Conservation (phyloP, 2,329 filamentous ascomycete species). For the Nothophoma quercina region DNA sequence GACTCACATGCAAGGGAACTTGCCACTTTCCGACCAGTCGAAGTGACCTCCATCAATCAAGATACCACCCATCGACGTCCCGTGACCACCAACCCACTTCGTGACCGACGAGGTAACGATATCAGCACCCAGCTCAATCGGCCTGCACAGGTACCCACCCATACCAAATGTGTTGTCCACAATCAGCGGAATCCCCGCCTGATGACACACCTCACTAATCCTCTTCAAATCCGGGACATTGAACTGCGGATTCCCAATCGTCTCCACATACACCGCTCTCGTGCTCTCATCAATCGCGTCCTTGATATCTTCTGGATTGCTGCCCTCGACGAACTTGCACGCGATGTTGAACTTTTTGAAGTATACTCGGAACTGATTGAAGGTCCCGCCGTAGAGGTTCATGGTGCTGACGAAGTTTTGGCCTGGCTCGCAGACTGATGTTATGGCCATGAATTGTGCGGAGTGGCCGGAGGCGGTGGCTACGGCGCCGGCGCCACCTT, state of each 20-base stretch:
- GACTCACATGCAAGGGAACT: slow-evolving; percentile 30
- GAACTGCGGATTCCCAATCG: slow-evolving; percentile 35
- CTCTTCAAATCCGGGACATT: slow-evolving; percentile 32
- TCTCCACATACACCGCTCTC: slow-evolving; percentile 30
- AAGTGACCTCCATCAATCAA: slow-evolving; percentile 38
- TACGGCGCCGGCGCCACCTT: slow-evolving; percentile 50
- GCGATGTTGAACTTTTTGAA: not conserved
- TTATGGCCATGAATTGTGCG: slow-evolving; percentile 50
- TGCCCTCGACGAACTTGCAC: not conserved
- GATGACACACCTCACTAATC: slow-evolving; percentile 16
- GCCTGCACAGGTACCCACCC: slow-evolving; percentile 32
- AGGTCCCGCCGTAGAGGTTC: slow-evolving; percentile 50
- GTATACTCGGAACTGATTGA: slow-evolving; percentile 41
- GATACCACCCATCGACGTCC: slow-evolving; percentile 37
- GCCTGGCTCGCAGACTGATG: slow-evolving; percentile 47
- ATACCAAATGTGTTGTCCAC: slow-evolving; percentile 39
- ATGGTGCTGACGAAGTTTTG: slow-evolving; percentile 25
- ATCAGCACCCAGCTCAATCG: slow-evolving; percentile 33
- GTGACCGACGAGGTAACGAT: slow-evolving; percentile 37
- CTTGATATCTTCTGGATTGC: not conserved
- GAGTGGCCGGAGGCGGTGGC: slow-evolving; percentile 47
- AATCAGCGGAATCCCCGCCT: slow-evolving; percentile 31
- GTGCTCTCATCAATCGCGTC: slow-evolving; percentile 31
- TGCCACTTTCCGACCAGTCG: slow-evolving; percentile 30
- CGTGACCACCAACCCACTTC: slow-evolving; percentile 45